Base-by-base conservation (phyloP, 139 green algal species). In the Zygnema cylindricum region DNA sequence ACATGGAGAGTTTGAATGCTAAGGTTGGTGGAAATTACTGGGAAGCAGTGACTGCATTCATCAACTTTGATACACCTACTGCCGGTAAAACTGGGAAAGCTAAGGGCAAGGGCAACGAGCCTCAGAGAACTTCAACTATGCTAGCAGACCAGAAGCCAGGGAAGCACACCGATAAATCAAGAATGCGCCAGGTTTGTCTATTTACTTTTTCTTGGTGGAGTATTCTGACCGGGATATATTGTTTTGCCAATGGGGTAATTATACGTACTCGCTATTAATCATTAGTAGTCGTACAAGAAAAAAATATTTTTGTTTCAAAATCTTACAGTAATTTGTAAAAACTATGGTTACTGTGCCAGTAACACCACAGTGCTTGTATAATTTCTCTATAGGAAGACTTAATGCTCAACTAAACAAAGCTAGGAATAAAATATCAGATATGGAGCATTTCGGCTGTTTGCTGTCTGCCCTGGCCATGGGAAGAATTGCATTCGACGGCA, bases 1-100 rank as follows among this genome's bases (percentile, higher is more conserved):
- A 79, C 16, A 7, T 79, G 36, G 71, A 79, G 71, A 79, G 71
- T 43, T 16, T 79, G 71, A 79, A 79, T 16, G 71, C 71, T 23
- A 79, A 79, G 16, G 38, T 54, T 41, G 71, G 71, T 16, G 71
- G 71, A 41, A 79, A 79, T 79, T 43, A 79, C 38, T 79, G 71
- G 71, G 71, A 79, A 16, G 71, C 71, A 40, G 71, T 79, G 36
- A 43, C 38, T 79, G 71, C 71, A 7, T 43, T 54, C 38, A 43
- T 79, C 36, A 79, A 79, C 38, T 79, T 79, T 16, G 71, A 79
- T 79, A 3, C 16, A 11, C 71, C 71, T 40, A 79, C 71, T 43
- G 49, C 49, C 49, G 71, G 71, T 16, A 79, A 79, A 16, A 79
- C 7, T 3, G 36, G 11, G 36, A 79, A 79, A 16, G 3, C 71